Percentiles rank a stretch among this genome's conserved stretches.
Conservation (phyloP, 768 basidiomycete genomes). For the Sporobolomyces phaffii region DNA sequence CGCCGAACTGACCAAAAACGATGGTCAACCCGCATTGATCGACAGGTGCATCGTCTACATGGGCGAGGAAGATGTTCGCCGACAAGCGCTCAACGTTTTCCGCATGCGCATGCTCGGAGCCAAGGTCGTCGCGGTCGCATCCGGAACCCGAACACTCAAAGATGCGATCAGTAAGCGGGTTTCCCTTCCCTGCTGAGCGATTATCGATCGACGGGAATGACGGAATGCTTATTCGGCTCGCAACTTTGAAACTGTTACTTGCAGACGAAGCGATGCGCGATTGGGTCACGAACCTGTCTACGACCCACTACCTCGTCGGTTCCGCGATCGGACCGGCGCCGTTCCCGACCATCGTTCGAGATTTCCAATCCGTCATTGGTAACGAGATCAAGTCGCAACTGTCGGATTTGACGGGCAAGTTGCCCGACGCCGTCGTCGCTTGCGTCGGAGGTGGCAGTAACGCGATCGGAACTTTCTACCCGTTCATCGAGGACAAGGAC, state of each 20-base stretch:
- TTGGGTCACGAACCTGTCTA: constrained; percentile 94
- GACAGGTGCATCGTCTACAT: constrained; percentile 81
- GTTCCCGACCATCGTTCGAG: constrained; percentile 97
- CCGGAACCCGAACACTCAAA: constrained; percentile 90
- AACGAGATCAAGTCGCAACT: constrained; percentile 88
- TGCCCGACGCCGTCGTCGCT: constrained; percentile 89
- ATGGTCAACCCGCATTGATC: background rate
- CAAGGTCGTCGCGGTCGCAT: constrained; percentile 87
- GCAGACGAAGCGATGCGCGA: constrained; percentile 85
- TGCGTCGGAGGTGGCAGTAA: constrained; percentile 98
- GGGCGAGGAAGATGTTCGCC: constrained; percentile 93
- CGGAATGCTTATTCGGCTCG: background rate
- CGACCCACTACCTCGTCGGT: constrained; percentile 92
- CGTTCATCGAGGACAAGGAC: constrained; percentile 81
- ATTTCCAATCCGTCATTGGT: constrained; percentile 93
- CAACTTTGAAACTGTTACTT: background rate
- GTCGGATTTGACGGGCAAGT: constrained; percentile 63
- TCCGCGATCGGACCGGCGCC: constrained; percentile 97
- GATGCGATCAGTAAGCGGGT: constrained; percentile 68
- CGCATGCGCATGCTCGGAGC: constrained; percentile 95
- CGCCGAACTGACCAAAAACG: no score
- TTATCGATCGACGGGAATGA: no score
- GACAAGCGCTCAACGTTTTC: constrained; percentile 96
- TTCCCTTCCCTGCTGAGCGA: background rate
- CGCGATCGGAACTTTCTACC: constrained; percentile 91